A percentile compares a stretch with the other conserved stretches of the same genome.
Conservation (phyloP, 2,329 filamentous ascomycete genomes). For the Aspergillus nomiae region DNA sequence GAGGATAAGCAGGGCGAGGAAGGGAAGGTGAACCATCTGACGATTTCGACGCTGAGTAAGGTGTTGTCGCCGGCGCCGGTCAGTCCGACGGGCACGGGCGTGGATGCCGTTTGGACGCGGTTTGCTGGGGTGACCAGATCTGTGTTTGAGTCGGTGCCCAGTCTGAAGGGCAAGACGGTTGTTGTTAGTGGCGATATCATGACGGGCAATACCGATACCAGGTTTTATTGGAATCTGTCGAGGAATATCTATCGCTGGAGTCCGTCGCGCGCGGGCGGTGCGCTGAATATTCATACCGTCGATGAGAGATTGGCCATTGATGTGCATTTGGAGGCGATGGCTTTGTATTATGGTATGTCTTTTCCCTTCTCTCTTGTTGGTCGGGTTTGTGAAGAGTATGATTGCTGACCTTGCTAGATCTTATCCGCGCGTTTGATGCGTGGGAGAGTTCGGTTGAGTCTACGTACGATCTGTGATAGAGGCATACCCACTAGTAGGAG, state of each 20-base stretch:
- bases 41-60: constrained; percentile 31
- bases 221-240: constrained; percentile 56
- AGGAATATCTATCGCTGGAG: constrained; percentile 56
- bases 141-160: constrained; percentile 41
- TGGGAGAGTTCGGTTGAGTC: constrained; percentile 19
- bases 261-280: constrained; percentile 47
- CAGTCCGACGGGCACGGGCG: constrained; percentile 35
- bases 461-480: not conserved
- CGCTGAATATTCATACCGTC: constrained; percentile 53
- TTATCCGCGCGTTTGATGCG: constrained; percentile 35
- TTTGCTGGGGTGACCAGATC: constrained; percentile 44
- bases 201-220: constrained; percentile 57
- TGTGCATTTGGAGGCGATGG: constrained; percentile 47
- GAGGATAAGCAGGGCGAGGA: constrained; percentile 17
- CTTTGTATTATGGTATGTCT: constrained; percentile 44
- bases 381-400: not conserved
- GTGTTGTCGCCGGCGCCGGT: constrained; percentile 35
- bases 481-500: not conserved
- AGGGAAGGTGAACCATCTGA: constrained; percentile 26
- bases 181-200: constrained; percentile 50
- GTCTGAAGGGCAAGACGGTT: constrained; percentile 36
- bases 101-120: constrained; percentile 35
- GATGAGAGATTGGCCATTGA: constrained; percentile 50
- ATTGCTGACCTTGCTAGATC: constrained; percentile 22
- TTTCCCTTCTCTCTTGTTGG: not conserved